These are phyloP conservation scores for Penicillium capsulatum DNA, from an alignment of 2,329 filamentous ascomycete species.

Conservation along the genomic window DNA sequence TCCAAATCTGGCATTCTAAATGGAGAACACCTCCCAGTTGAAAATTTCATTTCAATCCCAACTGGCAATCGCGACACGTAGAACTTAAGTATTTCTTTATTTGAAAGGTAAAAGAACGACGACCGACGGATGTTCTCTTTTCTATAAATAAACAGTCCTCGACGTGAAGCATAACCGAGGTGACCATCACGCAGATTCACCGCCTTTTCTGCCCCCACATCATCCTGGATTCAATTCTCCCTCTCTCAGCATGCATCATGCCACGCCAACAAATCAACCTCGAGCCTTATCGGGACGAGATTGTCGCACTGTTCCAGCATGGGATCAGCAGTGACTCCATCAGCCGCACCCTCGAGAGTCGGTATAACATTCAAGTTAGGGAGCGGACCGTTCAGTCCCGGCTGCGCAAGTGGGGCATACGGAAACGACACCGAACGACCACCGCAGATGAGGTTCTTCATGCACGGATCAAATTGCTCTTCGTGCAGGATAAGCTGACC, in stretches of 20 bases:
- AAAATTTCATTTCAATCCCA: too few relatives aligned
- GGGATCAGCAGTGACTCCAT: slow-evolving; percentile 24
- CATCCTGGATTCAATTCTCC: neutral
- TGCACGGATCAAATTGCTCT: slow-evolving; percentile 21
- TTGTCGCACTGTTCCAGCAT: slow-evolving; percentile 20
- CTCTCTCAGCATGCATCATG: slow-evolving; percentile 6
- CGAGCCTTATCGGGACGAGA: slow-evolving; percentile 23
- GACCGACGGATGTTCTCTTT: too few relatives aligned
- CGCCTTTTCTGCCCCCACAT: neutral
- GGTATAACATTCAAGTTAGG: slow-evolving; percentile 24
- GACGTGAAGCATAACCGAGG: too few relatives aligned
- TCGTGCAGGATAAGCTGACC: slow-evolving; percentile 21
- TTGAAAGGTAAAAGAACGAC: too few relatives aligned
- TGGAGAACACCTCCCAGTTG: too few relatives aligned
- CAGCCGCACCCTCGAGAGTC: slow-evolving; percentile 19
- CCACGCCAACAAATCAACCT: slow-evolving; percentile 25
- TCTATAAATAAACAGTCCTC: too few relatives aligned
- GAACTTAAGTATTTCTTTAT: too few relatives aligned
- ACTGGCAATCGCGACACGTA: too few relatives aligned
- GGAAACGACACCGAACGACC: slow-evolving; percentile 24
- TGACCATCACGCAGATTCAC: too few relatives aligned
- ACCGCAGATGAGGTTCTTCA: slow-evolving; percentile 22
- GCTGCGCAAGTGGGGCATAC: slow-evolving; percentile 25
- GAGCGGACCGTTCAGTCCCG: slow-evolving; percentile 25
- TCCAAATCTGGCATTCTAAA: too few relatives aligned